phyloP scores from a whole-genome alignment of 106 monocot species.

The Phalaenopsis equestris region DNA sequence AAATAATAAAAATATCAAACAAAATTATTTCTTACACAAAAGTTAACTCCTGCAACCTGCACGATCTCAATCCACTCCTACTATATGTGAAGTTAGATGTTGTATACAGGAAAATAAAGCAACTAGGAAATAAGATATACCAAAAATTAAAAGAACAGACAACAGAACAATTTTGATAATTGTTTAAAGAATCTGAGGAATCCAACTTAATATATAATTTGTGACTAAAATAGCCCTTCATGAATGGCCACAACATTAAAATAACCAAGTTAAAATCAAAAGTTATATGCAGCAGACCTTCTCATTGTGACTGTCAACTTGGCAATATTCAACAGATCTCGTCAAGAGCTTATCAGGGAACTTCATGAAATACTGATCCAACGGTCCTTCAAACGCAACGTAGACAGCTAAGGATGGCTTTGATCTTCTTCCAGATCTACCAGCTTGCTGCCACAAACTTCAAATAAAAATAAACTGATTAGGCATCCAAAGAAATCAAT shows the following conservation, averaged over 20 bases:
- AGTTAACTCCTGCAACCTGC: too few relatives aligned
- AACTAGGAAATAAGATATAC: too few relatives aligned
- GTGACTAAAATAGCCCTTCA: too few relatives aligned
- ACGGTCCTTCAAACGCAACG: conserved; percentile 93
- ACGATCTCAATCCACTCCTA: too few relatives aligned
- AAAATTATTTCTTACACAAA: too few relatives aligned
- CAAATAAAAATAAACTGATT: conserved; percentile 17
- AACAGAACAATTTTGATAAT: too few relatives aligned
- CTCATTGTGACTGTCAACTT: conserved; percentile 72
- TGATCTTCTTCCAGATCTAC: conserved; percentile 82
- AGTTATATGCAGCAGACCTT: conserved; percentile 38
- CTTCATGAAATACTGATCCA: conserved; percentile 98
- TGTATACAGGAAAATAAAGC: too few relatives aligned
- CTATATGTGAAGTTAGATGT: too few relatives aligned
- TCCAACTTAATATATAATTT: too few relatives aligned
- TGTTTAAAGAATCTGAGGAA: too few relatives aligned
- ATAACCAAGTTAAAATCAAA: not conserved
- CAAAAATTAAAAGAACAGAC: too few relatives aligned
- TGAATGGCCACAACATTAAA: not conserved
- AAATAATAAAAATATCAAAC: too few relatives aligned
- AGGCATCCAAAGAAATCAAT: not conserved
- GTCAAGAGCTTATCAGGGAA: conserved; percentile 71
- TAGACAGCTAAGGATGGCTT: conserved; percentile 75
- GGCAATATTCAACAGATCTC: conserved; percentile 60
- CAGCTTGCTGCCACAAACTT: conserved; percentile 99